Conservation (phyloP, 257 asterid species). For the Ballota nigra region DNA sequence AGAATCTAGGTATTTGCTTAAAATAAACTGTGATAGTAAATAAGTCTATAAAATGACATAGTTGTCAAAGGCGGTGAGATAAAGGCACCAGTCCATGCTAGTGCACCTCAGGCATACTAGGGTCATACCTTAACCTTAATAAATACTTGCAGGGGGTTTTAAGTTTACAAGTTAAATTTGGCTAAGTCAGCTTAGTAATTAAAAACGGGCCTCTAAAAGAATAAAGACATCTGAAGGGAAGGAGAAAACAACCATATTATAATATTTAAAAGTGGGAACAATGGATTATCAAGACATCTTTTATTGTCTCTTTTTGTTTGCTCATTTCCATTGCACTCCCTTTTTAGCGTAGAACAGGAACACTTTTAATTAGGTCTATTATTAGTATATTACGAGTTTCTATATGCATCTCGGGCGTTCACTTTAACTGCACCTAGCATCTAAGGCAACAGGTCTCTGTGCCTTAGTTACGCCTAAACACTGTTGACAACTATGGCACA, state of each 20-base stretch:
- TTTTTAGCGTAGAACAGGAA: background rate
- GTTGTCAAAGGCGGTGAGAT: background rate
- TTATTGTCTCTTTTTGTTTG: background rate
- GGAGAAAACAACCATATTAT: background rate
- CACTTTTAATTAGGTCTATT: background rate
- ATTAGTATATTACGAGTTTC: background rate
- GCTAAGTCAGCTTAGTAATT: background rate
- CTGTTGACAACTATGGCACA: background rate
- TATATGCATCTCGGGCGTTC: background rate
- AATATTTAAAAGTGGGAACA: background rate
- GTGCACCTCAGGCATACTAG: background rate
- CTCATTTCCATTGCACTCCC: background rate
- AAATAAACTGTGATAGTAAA: background rate
- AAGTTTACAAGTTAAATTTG: background rate
- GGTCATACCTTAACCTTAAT: background rate
- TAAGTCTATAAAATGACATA: background rate
- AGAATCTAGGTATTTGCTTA: background rate
- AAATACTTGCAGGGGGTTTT: background rate
- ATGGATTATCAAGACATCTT: background rate
- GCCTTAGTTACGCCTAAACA: background rate
- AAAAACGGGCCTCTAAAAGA: background rate
- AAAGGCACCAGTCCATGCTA: background rate
- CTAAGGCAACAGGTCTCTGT: background rate
- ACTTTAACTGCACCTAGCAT: background rate
- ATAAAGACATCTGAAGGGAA: background rate